A percentile compares a stretch with the other conserved stretches of the same genome.
These are phyloP conservation scores for Tulasnella sp. DNA, from an alignment of 768 basidiomycete genomes.

Conservation along the genomic window DNA sequence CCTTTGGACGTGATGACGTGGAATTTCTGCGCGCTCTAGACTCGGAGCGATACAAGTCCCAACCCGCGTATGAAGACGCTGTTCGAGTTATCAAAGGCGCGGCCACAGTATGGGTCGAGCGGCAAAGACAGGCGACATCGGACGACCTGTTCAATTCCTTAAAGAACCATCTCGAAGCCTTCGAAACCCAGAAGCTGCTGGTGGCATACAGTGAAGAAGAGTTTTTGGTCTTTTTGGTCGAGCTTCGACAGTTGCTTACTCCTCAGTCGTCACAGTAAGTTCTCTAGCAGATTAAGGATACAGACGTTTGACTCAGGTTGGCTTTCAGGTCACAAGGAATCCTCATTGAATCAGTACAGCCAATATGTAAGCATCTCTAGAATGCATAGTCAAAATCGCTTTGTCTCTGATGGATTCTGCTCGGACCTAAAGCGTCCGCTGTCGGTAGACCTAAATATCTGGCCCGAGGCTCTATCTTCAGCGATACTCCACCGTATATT, in stretches of 20 bases:
- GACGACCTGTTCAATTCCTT: not conserved
- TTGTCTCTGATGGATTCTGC: too few relatives aligned
- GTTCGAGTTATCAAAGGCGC: not conserved
- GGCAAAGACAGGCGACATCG: not conserved
- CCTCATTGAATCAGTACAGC: too few relatives aligned
- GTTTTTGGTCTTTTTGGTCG: not conserved
- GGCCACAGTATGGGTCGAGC: not conserved
- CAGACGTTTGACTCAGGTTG: too few relatives aligned
- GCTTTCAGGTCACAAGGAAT: too few relatives aligned
- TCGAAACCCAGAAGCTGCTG: not conserved
- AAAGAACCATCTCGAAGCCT: not conserved
- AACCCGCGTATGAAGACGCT: not conserved
- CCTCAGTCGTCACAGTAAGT: too few relatives aligned
- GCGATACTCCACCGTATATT: too few relatives aligned
- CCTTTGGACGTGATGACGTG: not conserved
- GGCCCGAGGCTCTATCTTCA: too few relatives aligned
- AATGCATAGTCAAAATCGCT: too few relatives aligned
- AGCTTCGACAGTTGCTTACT: not conserved
- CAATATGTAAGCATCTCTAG: too few relatives aligned
- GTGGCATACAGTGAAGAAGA: not conserved
- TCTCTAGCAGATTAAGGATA: too few relatives aligned
- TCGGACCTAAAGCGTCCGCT: too few relatives aligned
- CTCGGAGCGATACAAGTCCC: not conserved
- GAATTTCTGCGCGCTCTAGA: not conserved
- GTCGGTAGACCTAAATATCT: too few relatives aligned